Evolutionary conservation across 805 yeast genomes (phyloP).

Genomic region (Saturnispora diversa): DNA sequence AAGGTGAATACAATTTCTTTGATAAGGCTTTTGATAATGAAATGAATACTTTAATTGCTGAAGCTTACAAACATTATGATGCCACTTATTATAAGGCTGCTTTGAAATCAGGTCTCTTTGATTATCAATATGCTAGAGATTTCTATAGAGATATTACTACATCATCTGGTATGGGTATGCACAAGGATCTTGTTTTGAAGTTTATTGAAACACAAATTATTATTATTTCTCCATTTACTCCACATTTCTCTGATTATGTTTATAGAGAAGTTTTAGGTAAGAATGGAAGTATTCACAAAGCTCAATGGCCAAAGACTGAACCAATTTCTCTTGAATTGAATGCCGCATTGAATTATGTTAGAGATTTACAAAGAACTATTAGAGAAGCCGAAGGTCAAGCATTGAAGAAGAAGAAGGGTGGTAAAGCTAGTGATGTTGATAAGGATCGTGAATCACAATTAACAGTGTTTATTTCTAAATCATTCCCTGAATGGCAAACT

Average conservation of each 20-base stretch:
- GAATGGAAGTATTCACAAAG: constrained; percentile 55
- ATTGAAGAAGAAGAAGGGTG: constrained; percentile 80
- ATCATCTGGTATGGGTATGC: constrained; percentile 54
- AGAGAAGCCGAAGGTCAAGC: constrained; percentile 91
- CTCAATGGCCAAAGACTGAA: constrained; percentile 70
- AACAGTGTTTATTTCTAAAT: constrained; percentile 62
- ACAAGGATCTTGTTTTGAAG: constrained; percentile 66
- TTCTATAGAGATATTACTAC: constrained; percentile 77
- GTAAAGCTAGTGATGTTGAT: constrained; percentile 69
- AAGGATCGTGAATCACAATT: constrained; percentile 62
- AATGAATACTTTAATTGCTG: constrained; percentile 73
- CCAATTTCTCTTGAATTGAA: constrained; percentile 54
- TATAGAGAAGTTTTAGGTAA: constrained; percentile 76
- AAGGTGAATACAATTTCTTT: constrained; percentile 58
- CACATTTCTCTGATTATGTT: constrained; percentile 88
- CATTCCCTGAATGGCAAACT: constrained; percentile 72
- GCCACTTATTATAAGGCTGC: constrained; percentile 80
- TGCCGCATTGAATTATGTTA: constrained; percentile 72
- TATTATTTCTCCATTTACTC: constrained; percentile 85
- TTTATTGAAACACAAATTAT: constrained; percentile 84
- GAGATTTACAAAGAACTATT: constrained; percentile 68
- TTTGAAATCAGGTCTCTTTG: constrained; percentile 84
- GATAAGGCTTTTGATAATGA: constrained; percentile 91
- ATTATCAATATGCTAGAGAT: constrained; percentile 91
- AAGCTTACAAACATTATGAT: constrained; percentile 62